phyloP scores from a whole-genome alignment of 2,329 filamentous ascomycete species.

The Myriosclerotinia curreyana region DNA sequence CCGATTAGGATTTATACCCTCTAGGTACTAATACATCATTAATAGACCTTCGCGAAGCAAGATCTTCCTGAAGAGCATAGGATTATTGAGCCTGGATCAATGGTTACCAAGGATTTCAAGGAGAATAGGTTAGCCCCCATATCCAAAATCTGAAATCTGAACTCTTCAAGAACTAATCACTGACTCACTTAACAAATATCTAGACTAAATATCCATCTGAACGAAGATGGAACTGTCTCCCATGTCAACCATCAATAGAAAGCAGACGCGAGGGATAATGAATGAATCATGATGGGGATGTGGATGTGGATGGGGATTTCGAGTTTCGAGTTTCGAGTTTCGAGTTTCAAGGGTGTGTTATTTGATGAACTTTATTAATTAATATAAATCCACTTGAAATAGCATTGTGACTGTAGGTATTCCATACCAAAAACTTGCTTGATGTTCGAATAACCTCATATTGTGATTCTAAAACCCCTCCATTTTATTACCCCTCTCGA shows the following conservation, averaged over 20 bases:
- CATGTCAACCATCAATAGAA: conserved; percentile 50
- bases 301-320: not conserved
- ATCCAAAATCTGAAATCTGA: not conserved
- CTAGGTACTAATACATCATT: conserved; percentile 9
- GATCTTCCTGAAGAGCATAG: conserved; percentile 57
- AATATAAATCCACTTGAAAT: not conserved
- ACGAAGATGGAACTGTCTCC: conserved; percentile 58
- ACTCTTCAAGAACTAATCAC: not conserved
- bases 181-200: conserved; percentile 38
- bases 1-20: not conserved
- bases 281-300: not conserved
- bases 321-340: not conserved
- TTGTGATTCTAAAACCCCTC: conserved; percentile 3
- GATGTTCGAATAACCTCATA: conserved; percentile 10
- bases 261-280: not conserved
- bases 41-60: conserved; percentile 57
- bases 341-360: not conserved
- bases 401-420: not conserved
- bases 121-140: conserved; percentile 34
- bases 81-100: conserved; percentile 54
- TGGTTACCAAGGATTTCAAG: conserved; percentile 57
- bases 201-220: conserved; percentile 58
- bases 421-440: too few species aligned
- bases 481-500: conserved; percentile 18
- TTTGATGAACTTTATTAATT: conserved; percentile 2